Base-by-base conservation (phyloP, 495 filamentous ascomycete species). In the Alectoria sarmentosa region DNA sequence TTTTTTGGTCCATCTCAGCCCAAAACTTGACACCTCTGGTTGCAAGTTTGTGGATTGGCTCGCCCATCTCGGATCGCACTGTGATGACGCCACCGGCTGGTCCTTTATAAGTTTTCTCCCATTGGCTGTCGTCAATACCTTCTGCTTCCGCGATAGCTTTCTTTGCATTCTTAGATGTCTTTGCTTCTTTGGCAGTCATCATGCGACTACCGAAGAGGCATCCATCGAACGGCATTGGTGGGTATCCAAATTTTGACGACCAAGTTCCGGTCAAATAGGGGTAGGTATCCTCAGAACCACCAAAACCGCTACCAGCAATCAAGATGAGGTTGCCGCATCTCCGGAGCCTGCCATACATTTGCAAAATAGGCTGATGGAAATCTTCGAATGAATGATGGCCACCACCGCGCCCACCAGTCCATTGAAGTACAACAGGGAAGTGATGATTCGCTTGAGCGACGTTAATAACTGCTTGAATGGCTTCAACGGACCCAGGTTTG, bases 31-130 rank as follows among this genome's bases (percentile, higher is more conserved):
- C 92, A 80, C 94, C 94, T 52, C 94, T 84, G 32, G 94, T 98
- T 30, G 94, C 94, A 64, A 98, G 82, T 77, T 98, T 98, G 80
- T 98, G 94, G 66, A 98, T 98, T 14, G 94, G 94, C 79, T 98
- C 94, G 44, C 94, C 94, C 94, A 98, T 98, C 74, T 98, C 94
- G 8, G 94, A 98, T 62, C 90, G 81, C 48, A 98, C 93, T n/a
- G 94, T 97, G 70, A 98, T 90, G 37, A 98, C 88, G 71, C 94
- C 94, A 71, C 94, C 94, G 54, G 91, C 88, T 46, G 90, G 78
- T 6, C 90, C 88, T 75, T 94, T 93, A 81, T 97, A 98, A 19
- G 93, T 97, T 79, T 95, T 90, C 78, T 97, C 94, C 94, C 94
- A 98, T 63, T 96, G 84, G 66, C 77, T 76, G 71, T 98, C 92